Percentiles rank a stretch among this genome's conserved stretches.
These are phyloP conservation scores for Allium cepa DNA, from an alignment of 106 monocot genomes.

Conservation along the genomic window DNA sequence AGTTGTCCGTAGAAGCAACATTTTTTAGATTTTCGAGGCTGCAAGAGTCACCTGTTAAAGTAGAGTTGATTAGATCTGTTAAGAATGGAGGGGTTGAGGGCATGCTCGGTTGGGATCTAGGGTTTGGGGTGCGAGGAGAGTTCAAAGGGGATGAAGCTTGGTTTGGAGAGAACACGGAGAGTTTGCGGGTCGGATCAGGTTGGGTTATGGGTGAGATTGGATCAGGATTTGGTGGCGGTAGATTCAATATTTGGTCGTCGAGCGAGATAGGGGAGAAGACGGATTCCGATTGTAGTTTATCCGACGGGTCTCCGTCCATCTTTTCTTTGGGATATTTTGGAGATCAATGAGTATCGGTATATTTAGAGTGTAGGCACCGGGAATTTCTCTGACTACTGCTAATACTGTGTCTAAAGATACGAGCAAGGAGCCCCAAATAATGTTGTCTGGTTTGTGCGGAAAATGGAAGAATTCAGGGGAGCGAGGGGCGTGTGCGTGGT, in stretches of 20 bases:
- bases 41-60: conserved; percentile 49
- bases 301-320: conserved; percentile 5
- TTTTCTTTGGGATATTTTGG: too few species aligned
- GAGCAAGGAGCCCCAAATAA: too few species aligned
- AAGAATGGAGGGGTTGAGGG: conserved; percentile 58
- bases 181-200: not conserved
- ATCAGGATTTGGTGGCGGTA: not conserved
- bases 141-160: conserved; percentile 33
- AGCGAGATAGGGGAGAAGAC: conserved; percentile 10
- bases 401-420: too few species aligned
- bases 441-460: too few species aligned
- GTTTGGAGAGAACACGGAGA: conserved; percentile 26
- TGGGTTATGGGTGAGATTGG: not conserved
- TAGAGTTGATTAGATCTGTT: conserved; percentile 59
- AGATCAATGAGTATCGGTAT: too few species aligned
- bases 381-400: too few species aligned
- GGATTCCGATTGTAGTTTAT: not conserved
- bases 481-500: too few species aligned
- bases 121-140: conserved; percentile 20
- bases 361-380: too few species aligned
- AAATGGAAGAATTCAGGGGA: too few species aligned
- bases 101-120: conserved; percentile 38
- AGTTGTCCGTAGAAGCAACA: conserved; percentile 23
- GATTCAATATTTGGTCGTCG: conserved; percentile 3
- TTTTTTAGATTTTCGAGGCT: conserved; percentile 36